These are phyloP conservation scores for Tirmania nivea DNA, from an alignment of 495 filamentous ascomycete species.

Conservation along the genomic window DNA sequence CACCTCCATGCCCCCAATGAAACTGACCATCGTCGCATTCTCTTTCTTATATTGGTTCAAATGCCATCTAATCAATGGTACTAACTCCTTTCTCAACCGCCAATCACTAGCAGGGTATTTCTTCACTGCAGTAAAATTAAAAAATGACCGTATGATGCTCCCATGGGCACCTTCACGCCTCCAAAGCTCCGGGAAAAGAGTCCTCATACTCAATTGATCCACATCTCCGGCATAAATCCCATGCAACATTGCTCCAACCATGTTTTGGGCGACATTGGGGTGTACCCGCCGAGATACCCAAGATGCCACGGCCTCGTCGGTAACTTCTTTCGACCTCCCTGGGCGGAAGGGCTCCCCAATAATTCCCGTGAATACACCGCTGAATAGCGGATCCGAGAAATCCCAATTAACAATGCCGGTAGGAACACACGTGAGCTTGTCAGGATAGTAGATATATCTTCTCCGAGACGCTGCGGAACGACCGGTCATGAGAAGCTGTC, in stretches of 20 bases:
- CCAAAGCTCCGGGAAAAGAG: slow-evolving; percentile 34
- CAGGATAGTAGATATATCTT: slow-evolving; percentile 83
- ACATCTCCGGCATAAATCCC: slow-evolving; percentile 92
- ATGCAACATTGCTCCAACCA: slow-evolving; percentile 60
- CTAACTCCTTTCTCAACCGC: not conserved
- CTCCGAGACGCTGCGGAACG: slow-evolving; percentile 30
- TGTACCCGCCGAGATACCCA: slow-evolving; percentile 41
- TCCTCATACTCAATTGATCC: slow-evolving; percentile 48
- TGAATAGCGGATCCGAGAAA: slow-evolving; percentile 32
- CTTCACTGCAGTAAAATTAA: not conserved
- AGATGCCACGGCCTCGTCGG: slow-evolving; percentile 51
- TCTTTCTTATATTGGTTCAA: slow-evolving; percentile 6
- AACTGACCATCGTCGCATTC: slow-evolving; percentile 33
- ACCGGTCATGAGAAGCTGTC: slow-evolving; percentile 33
- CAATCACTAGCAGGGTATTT: not conserved
- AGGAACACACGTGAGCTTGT: slow-evolving; percentile 59
- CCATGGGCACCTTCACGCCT: slow-evolving; percentile 26
- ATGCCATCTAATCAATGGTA: not conserved
- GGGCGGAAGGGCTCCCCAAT: slow-evolving; percentile 23
- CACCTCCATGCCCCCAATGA: slow-evolving; percentile 35
- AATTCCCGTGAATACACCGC: slow-evolving; percentile 24
- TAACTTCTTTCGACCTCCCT: slow-evolving; percentile 10
- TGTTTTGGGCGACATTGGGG: slow-evolving; percentile 40
- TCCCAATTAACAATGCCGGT: slow-evolving; percentile 8
- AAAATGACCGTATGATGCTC: slow-evolving; percentile 2